Evolutionary conservation across 768 basidiomycete species (phyloP).

Genomic region (Epithele typhae): DNA sequence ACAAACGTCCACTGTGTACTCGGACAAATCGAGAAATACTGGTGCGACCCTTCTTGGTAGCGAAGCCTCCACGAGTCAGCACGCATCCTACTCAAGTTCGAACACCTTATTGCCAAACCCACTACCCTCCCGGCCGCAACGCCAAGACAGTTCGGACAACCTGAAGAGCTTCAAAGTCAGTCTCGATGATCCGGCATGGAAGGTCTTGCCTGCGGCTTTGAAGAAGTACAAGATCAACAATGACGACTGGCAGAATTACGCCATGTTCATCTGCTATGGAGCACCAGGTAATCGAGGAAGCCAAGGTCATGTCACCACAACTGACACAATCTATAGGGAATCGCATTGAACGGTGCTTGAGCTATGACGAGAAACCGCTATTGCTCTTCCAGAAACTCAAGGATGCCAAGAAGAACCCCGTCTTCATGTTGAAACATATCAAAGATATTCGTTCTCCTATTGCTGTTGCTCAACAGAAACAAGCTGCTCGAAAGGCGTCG

Average conservation of each 20-base stretch:
- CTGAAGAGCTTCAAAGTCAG: slow-evolving; percentile 97
- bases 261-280: slow-evolving; percentile 99
- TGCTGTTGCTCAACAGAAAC: slow-evolving; percentile 94
- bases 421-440: slow-evolving; percentile 98
- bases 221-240: slow-evolving; percentile 99
- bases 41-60: slow-evolving; percentile 1
- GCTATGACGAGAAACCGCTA: slow-evolving; percentile 97
- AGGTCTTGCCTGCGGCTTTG: slow-evolving; percentile 94
- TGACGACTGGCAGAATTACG: slow-evolving; percentile 98
- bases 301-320: slow-evolving; percentile 1
- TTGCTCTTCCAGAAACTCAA: slow-evolving; percentile 97
- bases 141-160: slow-evolving; percentile 68
- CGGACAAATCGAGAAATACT: slow-evolving; percentile 7
- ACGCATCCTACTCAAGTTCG: slow-evolving; percentile 6
- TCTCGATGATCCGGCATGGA: slow-evolving; percentile 97
- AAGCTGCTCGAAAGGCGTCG: slow-evolving; percentile 76
- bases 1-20: slow-evolving; percentile 4
- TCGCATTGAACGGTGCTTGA: slow-evolving; percentile 88
- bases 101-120: slow-evolving; percentile 21
- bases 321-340: slow-evolving; percentile 42
- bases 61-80: slow-evolving; percentile 9
- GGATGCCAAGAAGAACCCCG: slow-evolving; percentile 95
- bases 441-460: slow-evolving; percentile 97
- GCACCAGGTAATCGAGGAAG: slow-evolving; percentile 61
- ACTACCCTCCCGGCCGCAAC: slow-evolving; percentile 39